Evolutionary conservation across 2,329 filamentous ascomycete species (phyloP).

Genomic region (Penicillium corylophilum): DNA sequence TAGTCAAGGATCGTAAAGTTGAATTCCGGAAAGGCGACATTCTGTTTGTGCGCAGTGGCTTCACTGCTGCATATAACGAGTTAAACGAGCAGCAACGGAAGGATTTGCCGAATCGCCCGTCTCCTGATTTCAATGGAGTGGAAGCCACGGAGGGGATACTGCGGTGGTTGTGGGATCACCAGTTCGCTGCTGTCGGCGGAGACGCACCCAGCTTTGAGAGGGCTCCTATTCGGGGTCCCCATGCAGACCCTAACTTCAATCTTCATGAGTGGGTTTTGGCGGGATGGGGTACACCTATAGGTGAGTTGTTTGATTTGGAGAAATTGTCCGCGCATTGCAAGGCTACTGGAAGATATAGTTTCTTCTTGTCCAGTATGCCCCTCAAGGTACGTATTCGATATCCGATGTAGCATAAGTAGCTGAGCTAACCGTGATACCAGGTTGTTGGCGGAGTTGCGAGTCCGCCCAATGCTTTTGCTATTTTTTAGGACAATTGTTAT

Average conservation of each 20-base stretch:
- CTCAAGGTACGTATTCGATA: constrained; percentile 25
- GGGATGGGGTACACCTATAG: constrained; percentile 33
- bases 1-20: constrained; percentile 15
- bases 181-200: constrained; percentile 36
- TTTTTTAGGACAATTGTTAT: constrained; percentile 12
- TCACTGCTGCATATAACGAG: constrained; percentile 21
- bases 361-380: constrained; percentile 36
- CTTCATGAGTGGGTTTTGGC: constrained; percentile 34
- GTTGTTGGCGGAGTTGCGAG: constrained; percentile 25
- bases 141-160: constrained; percentile 35
- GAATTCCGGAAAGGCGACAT: constrained; percentile 22
- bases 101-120: constrained; percentile 18
- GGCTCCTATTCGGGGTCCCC: constrained; percentile 27
- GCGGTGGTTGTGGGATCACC: constrained; percentile 37
- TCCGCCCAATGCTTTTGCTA: constrained; percentile 25
- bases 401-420: not conserved
- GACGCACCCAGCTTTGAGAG: constrained; percentile 36
- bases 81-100: constrained; percentile 14
- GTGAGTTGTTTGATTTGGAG: constrained; percentile 38
- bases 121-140: constrained; percentile 30
- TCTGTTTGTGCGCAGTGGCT: constrained; percentile 23
- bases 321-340: constrained; percentile 31
- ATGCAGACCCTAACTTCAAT: constrained; percentile 24
- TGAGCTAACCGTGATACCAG: constrained; percentile 6
- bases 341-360: constrained; percentile 30